phyloP scores from a whole-genome alignment of 2,329 filamentous ascomycete genomes.

The Cladosporium sp. region DNA sequence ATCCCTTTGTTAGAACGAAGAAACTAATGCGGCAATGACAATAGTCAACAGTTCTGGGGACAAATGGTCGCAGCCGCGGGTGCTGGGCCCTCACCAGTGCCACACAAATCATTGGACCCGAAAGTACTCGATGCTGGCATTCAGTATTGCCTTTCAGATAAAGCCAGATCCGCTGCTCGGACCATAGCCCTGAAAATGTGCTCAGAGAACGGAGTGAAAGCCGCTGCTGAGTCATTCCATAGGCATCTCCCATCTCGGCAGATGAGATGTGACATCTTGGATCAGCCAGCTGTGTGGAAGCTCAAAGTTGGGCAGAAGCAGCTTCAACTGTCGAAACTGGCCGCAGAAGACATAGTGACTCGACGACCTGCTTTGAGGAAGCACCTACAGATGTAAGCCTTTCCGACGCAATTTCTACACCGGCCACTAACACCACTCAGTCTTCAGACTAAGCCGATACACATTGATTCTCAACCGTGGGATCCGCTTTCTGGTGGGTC shows the following conservation, averaged over 20 bases:
- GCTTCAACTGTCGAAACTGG: not conserved
- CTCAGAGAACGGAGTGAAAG: constrained; percentile 66
- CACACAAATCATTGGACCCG: constrained; percentile 64
- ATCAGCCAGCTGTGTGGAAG: constrained; percentile 65
- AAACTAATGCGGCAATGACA: constrained; percentile 39
- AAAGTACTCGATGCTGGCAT: constrained; percentile 47
- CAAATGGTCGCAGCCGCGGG: constrained; percentile 45
- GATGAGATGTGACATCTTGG: constrained; percentile 68
- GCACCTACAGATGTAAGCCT: not conserved
- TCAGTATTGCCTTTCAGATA: constrained; percentile 49
- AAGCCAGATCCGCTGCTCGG: constrained; percentile 58
- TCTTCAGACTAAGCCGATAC: not conserved
- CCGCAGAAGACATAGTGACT: not conserved
- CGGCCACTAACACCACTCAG: not conserved
- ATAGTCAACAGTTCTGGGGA: constrained; percentile 54
- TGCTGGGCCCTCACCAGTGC: constrained; percentile 70
- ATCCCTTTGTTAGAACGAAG: constrained; percentile 34
- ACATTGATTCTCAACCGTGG: too few relatives aligned
- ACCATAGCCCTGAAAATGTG: constrained; percentile 63
- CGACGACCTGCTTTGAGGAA: not conserved
- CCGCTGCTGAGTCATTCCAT: constrained; percentile 68
- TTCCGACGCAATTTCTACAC: not conserved
- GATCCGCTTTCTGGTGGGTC: too few relatives aligned
- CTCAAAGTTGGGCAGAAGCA: not conserved
- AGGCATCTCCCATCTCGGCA: constrained; percentile 52